Evolutionary conservation across 2,329 filamentous ascomycete species (phyloP), one percentile per base, ranked within the genome.

Genomic region (Venturia aucupariae): DNA sequence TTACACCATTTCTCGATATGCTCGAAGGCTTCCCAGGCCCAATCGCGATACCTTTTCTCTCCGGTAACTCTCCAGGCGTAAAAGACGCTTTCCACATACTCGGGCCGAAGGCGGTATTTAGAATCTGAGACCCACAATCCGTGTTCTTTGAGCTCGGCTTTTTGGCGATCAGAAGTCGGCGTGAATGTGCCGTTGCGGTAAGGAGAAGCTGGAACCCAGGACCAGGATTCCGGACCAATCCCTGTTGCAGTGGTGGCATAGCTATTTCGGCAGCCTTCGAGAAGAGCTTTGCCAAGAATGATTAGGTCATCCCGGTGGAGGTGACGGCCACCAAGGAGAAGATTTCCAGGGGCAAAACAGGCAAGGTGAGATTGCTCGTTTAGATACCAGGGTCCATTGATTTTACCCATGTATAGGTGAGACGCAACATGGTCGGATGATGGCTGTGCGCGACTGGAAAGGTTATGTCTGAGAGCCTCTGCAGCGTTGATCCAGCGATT

Each of bases 1-100:
- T 74, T 75, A 67, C 75, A 76, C 44, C 75, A 66, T 66, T 68
- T 68, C 59, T 76, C 74, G 60, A 77, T 71, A 0, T 72, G 74
- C 0, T 67, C 63, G 63, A 75, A 78, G 4, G 73, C 75, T 46
- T 77, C 75, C 76, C 76, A 78, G 5, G 76, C 75, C 75, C 75
- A 77, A 1, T 75, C 71, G 32, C 75, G 72, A 51, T 74, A 78
- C 3, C 75, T 71, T 27, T 70, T 64, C 51, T 77, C 71, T 44
- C 76, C 76, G 0, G 75, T 77, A 57, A 77, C 73, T 64, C 76
- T 74, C 69, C 71, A 77, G 7, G 74, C 75, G 64, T 76, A 76
- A 68, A 78, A 78, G 11, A 78, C 66, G 4, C 70, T 72, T 64
- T 77, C 75, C 3, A 76, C 70, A 62, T 77, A 77, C 68, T 77